Evolutionary conservation across 768 basidiomycete species (phyloP).

Genomic region (Suillus bovinus): DNA sequence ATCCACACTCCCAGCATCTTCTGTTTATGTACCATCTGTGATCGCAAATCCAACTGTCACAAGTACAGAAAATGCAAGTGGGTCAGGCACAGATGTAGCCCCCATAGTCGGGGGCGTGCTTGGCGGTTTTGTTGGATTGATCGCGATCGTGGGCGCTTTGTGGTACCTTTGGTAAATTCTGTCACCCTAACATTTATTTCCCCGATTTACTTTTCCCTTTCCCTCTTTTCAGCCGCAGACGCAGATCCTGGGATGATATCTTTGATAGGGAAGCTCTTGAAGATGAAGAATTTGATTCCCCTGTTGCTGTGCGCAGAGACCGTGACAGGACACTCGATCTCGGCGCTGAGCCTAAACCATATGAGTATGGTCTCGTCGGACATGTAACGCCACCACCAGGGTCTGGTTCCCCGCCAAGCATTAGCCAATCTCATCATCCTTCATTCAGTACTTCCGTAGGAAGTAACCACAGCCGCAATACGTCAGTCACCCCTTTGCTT

Average conservation of each 20-base stretch:
- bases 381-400: conserved; percentile 34
- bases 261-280: conserved; percentile 43
- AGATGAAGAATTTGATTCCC: conserved; percentile 27
- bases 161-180: conserved; percentile 52
- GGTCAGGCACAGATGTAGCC: conserved; percentile 34
- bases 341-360: conserved; percentile 50
- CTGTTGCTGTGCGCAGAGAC: conserved; percentile 19
- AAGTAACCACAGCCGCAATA: conserved; percentile 24
- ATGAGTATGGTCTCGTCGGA: conserved; percentile 65
- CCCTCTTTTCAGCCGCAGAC: conserved; percentile 39
- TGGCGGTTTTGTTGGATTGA: conserved; percentile 54
- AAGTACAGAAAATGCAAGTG: conserved; percentile 17
- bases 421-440: conserved; percentile 8
- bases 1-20: conserved; percentile 34
- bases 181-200: conserved; percentile 9
- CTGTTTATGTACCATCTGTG: conserved; percentile 27
- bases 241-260: conserved; percentile 50
- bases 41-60: conserved; percentile 13
- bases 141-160: conserved; percentile 43
- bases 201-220: conserved; percentile 11
- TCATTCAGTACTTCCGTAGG: conserved; percentile 13
- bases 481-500: conserved; percentile 26
- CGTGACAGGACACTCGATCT: conserved; percentile 30
- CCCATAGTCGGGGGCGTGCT: conserved; percentile 56
- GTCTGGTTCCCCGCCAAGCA: conserved; percentile 31